Evolutionary conservation across 2,329 filamentous ascomycete species (phyloP).

Genomic region (Colletotrichum lupini): DNA sequence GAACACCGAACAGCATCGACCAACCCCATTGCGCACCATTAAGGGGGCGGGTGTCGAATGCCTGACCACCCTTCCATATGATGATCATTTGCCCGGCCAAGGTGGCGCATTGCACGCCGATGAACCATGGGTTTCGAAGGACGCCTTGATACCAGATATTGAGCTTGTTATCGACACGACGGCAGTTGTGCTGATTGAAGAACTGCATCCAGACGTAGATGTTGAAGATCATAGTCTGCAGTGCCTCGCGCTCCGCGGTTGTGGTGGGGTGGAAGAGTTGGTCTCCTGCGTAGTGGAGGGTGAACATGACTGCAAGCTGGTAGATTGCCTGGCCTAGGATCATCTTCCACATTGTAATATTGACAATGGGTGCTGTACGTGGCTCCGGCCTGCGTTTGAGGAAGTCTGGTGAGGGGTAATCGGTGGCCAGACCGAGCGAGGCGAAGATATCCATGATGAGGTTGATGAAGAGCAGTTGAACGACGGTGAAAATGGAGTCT

Average conservation of each 20-base stretch:
- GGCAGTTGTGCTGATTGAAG: slow-evolving; percentile 87
- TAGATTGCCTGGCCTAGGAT: slow-evolving; percentile 80
- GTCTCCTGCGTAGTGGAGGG: slow-evolving; percentile 69
- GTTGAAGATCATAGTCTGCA: slow-evolving; percentile 83
- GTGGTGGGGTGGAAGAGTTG: slow-evolving; percentile 53
- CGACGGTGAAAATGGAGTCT: slow-evolving; percentile 64
- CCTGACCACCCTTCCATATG: slow-evolving; percentile 75
- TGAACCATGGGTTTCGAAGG: slow-evolving; percentile 80
- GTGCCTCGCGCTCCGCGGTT: slow-evolving; percentile 42
- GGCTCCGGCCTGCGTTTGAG: slow-evolving; percentile 46
- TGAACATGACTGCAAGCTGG: slow-evolving; percentile 72
- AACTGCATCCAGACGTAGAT: slow-evolving; percentile 93
- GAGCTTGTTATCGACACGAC: slow-evolving; percentile 83
- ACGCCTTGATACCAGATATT: slow-evolving; percentile 84
- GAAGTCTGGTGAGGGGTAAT: slow-evolving; percentile 49
- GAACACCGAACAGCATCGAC: slow-evolving; percentile 73
- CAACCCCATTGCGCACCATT: slow-evolving; percentile 76
- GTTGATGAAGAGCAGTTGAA: slow-evolving; percentile 71
- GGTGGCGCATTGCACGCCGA: slow-evolving; percentile 74
- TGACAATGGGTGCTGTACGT: slow-evolving; percentile 58
- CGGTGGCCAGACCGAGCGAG: slow-evolving; percentile 59
- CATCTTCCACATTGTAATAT: slow-evolving; percentile 85
- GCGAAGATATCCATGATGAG: slow-evolving; percentile 71
- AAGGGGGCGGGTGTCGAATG: slow-evolving; percentile 71
- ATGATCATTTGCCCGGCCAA: slow-evolving; percentile 78